Evolutionary conservation across 306 rosid species (phyloP).

Genomic region (Canavalia gladiata): DNA sequence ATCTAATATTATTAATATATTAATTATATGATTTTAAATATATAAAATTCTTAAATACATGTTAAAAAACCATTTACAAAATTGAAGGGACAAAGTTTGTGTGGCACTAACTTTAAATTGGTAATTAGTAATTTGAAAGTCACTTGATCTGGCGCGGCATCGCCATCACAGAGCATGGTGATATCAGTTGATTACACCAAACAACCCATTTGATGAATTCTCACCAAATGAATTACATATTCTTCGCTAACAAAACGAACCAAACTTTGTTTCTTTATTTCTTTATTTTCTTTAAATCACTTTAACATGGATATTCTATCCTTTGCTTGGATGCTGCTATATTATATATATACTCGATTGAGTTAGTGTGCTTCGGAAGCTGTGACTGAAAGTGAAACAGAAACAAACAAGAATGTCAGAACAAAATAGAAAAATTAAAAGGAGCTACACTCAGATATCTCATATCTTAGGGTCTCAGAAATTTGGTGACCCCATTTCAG

Average conservation of each 20-base stretch:
- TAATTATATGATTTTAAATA: too few species aligned
- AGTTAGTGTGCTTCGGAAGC: conserved; percentile 35
- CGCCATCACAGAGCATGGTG: conserved; percentile 46
- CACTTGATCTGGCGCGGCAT: conserved; percentile 49
- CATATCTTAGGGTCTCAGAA: conserved; percentile 29
- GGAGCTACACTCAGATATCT: not conserved
- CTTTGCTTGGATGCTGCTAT: conserved; percentile 38
- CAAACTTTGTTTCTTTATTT: not conserved
- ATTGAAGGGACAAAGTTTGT: not conserved
- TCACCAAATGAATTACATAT: conserved; percentile 29
- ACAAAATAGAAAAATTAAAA: conserved; percentile 19
- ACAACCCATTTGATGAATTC: conserved; percentile 45
- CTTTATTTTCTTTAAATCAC: not conserved
- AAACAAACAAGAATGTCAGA: conserved; percentile 38
- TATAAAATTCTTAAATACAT: too few species aligned
- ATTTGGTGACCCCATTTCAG: conserved; percentile 42
- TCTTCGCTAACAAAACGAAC: conserved; percentile 25
- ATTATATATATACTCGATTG: conserved; percentile 12
- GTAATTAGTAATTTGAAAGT: conserved; percentile 23
- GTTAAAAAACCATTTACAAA: not conserved
- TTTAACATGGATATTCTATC: conserved; percentile 31
- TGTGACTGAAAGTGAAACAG: conserved; percentile 30
- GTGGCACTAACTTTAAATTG: not conserved
- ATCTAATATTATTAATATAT: too few species aligned
- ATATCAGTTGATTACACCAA: conserved; percentile 40